These are phyloP conservation scores for Vachellia pachyceras DNA, from an alignment of 306 rosid species.

Conservation along the genomic window DNA sequence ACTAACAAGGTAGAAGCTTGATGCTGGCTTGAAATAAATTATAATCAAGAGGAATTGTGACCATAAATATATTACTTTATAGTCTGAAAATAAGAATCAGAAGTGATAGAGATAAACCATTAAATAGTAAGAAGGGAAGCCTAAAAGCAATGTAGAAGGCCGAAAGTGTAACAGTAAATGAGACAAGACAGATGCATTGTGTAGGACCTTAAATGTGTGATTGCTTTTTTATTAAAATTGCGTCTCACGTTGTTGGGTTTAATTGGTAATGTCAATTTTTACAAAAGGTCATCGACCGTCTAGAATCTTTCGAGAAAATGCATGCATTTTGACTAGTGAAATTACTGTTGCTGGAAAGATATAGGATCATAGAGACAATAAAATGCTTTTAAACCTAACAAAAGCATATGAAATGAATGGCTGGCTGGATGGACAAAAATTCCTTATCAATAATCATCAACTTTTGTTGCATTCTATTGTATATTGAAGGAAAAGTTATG, in stretches of 20 bases:
- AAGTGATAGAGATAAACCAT: slow-evolving; percentile 43
- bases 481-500: neutral
- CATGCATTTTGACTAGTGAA: neutral
- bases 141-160: slow-evolving; percentile 27
- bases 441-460: neutral
- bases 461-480: neutral
- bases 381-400: slow-evolving; percentile 4
- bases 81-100: slow-evolving; percentile 23
- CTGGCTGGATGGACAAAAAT: neutral
- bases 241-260: slow-evolving; percentile 34
- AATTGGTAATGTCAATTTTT: slow-evolving; percentile 21
- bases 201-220: slow-evolving; percentile 15
- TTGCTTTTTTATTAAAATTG: slow-evolving; percentile 38
- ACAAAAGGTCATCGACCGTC: neutral
- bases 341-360: slow-evolving; percentile 17
- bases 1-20: neutral
- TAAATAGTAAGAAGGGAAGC: slow-evolving; percentile 31
- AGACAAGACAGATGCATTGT: slow-evolving; percentile 24
- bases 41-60: neutral
- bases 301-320: slow-evolving; percentile 1
- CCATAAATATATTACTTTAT: neutral
- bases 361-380: slow-evolving; percentile 13
- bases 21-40: neutral
- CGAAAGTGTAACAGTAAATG: slow-evolving; percentile 35
- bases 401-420: neutral